Evolutionary conservation across 106 monocot species (phyloP).

Genomic region (Gastrodia elata): DNA sequence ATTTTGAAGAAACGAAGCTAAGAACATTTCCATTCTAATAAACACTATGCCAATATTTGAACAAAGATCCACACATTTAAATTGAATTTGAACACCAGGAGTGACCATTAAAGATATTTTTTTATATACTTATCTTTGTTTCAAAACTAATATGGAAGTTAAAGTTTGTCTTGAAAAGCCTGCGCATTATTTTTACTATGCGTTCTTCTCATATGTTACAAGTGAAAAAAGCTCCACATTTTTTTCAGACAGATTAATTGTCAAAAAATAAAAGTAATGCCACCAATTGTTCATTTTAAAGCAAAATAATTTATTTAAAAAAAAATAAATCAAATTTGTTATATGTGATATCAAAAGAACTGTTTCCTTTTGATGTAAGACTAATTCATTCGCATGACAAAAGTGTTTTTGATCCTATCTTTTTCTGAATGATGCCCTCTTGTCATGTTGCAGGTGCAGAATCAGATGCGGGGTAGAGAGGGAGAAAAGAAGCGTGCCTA

Average conservation of each 20-base stretch:
- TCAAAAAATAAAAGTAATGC: neutral
- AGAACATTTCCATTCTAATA: no score
- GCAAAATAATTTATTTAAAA: no score
- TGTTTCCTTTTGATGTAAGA: neutral
- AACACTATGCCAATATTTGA: no score
- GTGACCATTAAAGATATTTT: neutral
- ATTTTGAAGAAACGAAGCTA: no score
- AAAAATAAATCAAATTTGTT: neutral
- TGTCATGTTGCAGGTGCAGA: slow-evolving; percentile 49
- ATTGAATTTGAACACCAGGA: neutral
- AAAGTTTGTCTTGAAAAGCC: neutral
- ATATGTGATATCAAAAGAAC: neutral
- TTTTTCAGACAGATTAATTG: neutral
- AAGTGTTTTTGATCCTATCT: neutral
- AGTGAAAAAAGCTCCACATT: neutral
- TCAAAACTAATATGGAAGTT: neutral
- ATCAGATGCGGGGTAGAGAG: slow-evolving; percentile 81
- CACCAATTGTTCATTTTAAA: neutral
- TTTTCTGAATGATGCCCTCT: neutral
- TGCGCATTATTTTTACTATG: neutral
- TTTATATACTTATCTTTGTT: neutral
- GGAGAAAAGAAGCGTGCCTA: slow-evolving; percentile 90
- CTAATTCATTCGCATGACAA: neutral
- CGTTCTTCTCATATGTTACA: neutral
- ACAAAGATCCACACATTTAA: no score